phyloP scores from a whole-genome alignment of 352 stramenopile species.

The Globisporangium recalcitrans region DNA sequence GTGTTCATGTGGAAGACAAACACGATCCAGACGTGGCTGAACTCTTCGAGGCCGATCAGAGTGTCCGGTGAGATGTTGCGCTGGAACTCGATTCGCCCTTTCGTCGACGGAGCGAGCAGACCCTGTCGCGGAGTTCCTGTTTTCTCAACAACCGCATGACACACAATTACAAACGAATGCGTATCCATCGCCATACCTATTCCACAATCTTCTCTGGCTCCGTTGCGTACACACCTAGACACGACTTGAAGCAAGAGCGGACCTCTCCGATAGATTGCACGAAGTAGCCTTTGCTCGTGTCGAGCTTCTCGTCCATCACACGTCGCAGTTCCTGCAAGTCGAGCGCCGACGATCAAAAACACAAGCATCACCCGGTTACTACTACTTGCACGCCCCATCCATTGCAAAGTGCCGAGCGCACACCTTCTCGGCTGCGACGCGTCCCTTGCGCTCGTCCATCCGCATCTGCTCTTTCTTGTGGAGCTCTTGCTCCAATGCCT shows the following conservation, averaged over 20 bases:
- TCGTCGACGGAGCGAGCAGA: constrained; percentile 63
- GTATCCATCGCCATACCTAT: neutral
- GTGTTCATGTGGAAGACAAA: constrained; percentile 90
- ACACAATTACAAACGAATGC: neutral
- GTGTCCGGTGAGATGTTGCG: constrained; percentile 76
- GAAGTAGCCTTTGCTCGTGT: constrained; percentile 69
- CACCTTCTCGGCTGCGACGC: constrained; percentile 66
- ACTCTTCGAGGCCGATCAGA: constrained; percentile 62
- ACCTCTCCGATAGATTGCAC: constrained; percentile 76
- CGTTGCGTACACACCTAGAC: constrained; percentile 45
- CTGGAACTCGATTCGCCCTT: constrained; percentile 68
- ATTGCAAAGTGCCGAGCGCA: neutral
- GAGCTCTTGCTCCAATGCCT: constrained; percentile 34
- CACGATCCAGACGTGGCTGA: constrained; percentile 87
- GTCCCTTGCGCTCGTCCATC: constrained; percentile 50
- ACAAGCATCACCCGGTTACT: neutral
- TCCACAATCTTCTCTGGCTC: neutral
- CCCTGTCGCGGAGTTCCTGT: constrained; percentile 81
- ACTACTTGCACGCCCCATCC: neutral
- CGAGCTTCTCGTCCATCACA: constrained; percentile 70
- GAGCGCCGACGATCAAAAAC: neutral
- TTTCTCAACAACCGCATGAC: neutral
- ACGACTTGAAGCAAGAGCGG: constrained; percentile 75
- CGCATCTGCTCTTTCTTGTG: constrained; percentile 52
- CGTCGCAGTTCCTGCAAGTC: constrained; percentile 46